These are phyloP conservation scores for Fagus crenata DNA, from an alignment of 306 rosid genomes.

Conservation along the genomic window DNA sequence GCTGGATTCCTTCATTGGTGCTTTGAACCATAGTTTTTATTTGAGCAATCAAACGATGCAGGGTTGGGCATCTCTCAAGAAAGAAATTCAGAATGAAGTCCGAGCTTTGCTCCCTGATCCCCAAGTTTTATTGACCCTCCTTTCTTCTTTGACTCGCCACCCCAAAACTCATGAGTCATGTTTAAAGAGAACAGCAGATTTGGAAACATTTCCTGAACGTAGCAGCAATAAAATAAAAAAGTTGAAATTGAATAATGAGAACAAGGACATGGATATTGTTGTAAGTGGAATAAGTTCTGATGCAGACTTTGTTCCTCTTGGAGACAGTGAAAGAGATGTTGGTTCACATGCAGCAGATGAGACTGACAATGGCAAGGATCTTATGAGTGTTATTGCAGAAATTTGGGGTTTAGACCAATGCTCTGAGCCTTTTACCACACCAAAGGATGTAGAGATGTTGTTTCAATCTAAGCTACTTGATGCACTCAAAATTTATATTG, in stretches of 20 bases:
- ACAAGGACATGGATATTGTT: constrained; percentile 59
- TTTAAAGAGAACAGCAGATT: constrained; percentile 54
- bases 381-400: constrained; percentile 47
- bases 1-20: constrained; percentile 54
- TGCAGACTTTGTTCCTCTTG: constrained; percentile 32
- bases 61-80: constrained; percentile 39
- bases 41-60: constrained; percentile 21
- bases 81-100: constrained; percentile 66
- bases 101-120: constrained; percentile 76
- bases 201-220: constrained; percentile 32
- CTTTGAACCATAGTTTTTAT: constrained; percentile 38
- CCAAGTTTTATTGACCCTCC: constrained; percentile 64
- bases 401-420: constrained; percentile 61
- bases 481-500: constrained; percentile 67
- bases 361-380: constrained; percentile 44
- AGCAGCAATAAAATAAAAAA: constrained; percentile 43
- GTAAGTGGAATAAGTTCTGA: constrained; percentile 62
- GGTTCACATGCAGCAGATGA: constrained; percentile 32
- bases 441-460: constrained; percentile 49
- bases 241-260: constrained; percentile 44
- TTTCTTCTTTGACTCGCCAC: constrained; percentile 59
- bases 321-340: constrained; percentile 35
- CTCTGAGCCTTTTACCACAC: constrained; percentile 34
- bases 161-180: constrained; percentile 38
- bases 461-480: constrained; percentile 69